Evolutionary conservation across 768 basidiomycete genomes (phyloP).

Genomic region (Tubosaeta brunneosetosa): DNA sequence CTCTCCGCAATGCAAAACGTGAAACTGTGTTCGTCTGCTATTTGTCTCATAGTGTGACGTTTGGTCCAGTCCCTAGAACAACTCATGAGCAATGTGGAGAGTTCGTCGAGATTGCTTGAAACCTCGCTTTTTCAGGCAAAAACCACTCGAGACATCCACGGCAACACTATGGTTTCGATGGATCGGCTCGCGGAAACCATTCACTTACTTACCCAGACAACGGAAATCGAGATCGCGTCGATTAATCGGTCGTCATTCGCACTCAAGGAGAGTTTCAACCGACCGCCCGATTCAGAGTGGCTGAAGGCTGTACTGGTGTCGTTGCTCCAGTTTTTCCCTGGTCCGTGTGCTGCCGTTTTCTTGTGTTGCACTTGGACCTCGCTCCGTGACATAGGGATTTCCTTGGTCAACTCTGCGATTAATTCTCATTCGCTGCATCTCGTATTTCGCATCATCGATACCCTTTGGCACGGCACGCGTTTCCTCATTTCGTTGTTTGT

Average conservation of each 20-base stretch:
- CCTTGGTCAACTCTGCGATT: slow-evolving; percentile 10
- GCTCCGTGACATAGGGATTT: slow-evolving; percentile 9
- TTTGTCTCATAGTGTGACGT: slow-evolving; percentile 14
- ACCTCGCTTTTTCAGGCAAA: slow-evolving; percentile 29
- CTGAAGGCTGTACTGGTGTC: slow-evolving; percentile 12
- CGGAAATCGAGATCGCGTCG: slow-evolving; percentile 41
- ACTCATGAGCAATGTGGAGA: slow-evolving; percentile 12
- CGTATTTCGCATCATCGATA: slow-evolving; percentile 18
- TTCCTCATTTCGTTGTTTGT: slow-evolving; percentile 36
- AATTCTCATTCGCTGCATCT: slow-evolving; percentile 27
- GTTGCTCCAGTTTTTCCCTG: slow-evolving; percentile 17
- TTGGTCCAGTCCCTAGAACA: slow-evolving; percentile 17
- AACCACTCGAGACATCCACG: slow-evolving; percentile 34
- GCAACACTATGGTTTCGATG: slow-evolving; percentile 34
- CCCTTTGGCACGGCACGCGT: slow-evolving; percentile 31
- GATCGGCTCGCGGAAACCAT: slow-evolving; percentile 34
- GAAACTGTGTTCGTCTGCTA: slow-evolving; percentile 8
- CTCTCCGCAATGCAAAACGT: slow-evolving; percentile 31
- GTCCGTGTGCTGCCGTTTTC: slow-evolving; percentile 15
- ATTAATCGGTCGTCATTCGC: slow-evolving; percentile 42
- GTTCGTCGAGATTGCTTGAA: slow-evolving; percentile 30
- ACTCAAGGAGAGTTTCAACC: slow-evolving; percentile 26
- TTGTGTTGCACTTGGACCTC: background rate
- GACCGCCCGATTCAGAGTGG: slow-evolving; percentile 18
- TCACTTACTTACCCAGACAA: slow-evolving; percentile 34